Evolutionary conservation across 768 basidiomycete genomes (phyloP).

Genomic region (Auriculariales sp.): DNA sequence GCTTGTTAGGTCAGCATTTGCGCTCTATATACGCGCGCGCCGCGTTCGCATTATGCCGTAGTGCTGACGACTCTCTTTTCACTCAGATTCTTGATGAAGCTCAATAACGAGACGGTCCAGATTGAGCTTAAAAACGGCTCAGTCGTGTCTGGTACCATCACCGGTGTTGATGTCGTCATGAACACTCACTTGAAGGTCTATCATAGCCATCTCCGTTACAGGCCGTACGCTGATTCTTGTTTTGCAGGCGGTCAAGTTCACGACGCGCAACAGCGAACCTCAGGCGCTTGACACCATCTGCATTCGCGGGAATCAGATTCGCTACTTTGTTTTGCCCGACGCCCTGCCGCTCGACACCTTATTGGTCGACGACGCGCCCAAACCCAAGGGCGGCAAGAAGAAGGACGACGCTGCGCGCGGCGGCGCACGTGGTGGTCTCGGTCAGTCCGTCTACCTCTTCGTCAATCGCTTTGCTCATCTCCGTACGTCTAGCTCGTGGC

Average conservation of each 20-base stretch:
- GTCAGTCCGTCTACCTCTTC: no score
- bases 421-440: constrained; percentile 33
- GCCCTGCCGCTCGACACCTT: constrained; percentile 92
- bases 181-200: constrained; percentile 97
- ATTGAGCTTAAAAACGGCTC: constrained; percentile 98
- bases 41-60: constrained; percentile 4
- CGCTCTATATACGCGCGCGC: constrained; percentile 6
- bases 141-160: constrained; percentile 90
- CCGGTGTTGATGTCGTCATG: constrained; percentile 99
- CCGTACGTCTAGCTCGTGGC: no score
- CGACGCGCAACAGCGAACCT: constrained; percentile 81
- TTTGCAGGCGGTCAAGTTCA: constrained; percentile 96
- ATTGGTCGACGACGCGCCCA: constrained; percentile 93
- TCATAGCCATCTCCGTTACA: no score
- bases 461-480: no score
- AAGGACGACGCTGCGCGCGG: constrained; percentile 54
- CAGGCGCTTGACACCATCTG: constrained; percentile 77
- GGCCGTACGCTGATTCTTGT: no score
- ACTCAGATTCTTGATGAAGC: constrained; percentile 91
- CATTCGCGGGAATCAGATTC: constrained; percentile 92
- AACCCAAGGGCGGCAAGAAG: constrained; percentile 87
- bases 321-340: constrained; percentile 96
- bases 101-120: constrained; percentile 98
- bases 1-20: constrained; percentile 53
- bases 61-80: constrained; percentile 1